phyloP scores from a whole-genome alignment of 768 basidiomycete genomes.

The Pleurotus salmoneostramineus region DNA sequence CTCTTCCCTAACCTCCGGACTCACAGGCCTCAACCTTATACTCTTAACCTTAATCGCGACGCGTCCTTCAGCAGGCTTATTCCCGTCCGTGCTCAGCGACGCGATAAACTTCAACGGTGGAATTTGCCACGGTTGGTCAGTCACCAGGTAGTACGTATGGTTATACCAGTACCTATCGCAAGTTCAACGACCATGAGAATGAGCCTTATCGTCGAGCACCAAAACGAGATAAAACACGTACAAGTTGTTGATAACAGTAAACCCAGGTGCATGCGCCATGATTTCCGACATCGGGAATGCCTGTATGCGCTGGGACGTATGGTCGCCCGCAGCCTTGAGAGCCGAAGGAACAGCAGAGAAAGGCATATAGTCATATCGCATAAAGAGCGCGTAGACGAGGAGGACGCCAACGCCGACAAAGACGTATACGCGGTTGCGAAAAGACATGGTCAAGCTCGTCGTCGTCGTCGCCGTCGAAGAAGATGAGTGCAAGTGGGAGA shows the following conservation, averaged over 20 bases:
- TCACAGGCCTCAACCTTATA: not conserved
- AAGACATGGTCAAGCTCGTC: not conserved
- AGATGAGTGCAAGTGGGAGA: not conserved
- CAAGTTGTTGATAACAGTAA: conserved; percentile 1
- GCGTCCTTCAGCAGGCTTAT: not conserved
- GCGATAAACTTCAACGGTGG: not conserved
- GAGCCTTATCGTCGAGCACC: not conserved
- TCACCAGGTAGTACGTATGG: not conserved
- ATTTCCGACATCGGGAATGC: not conserved
- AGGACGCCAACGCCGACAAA: not conserved
- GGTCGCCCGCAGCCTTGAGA: not conserved
- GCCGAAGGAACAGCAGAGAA: not conserved
- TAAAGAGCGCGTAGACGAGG: not conserved
- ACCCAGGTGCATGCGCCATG: not conserved
- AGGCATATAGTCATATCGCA: not conserved
- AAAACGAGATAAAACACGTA: not conserved
- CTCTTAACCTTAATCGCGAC: not conserved
- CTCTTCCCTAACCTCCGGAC: not conserved
- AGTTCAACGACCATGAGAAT: not conserved
- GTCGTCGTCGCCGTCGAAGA: not conserved
- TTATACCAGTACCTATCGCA: not conserved
- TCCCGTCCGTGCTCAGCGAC: not conserved
- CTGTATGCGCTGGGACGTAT: not conserved
- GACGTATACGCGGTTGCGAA: not conserved
- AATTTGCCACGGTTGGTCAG: not conserved